Percentiles rank a stretch among this genome's conserved stretches.
phyloP scores from a whole-genome alignment of 2,329 filamentous ascomycete species.

The Cryphonectria parasitica region DNA sequence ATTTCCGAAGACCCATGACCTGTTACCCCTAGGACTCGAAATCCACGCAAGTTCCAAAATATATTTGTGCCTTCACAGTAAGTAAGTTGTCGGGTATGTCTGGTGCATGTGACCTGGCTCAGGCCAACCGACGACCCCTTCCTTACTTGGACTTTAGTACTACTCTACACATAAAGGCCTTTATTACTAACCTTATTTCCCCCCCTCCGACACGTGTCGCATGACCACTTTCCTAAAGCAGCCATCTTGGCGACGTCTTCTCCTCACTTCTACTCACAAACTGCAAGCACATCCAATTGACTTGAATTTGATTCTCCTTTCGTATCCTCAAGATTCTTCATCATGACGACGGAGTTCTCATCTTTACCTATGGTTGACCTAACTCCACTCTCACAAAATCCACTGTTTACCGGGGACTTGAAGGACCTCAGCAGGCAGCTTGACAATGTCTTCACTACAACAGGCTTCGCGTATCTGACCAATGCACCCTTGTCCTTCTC shows the following conservation, averaged over 20 bases:
- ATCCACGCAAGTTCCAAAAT: neutral
- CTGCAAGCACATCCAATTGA: neutral
- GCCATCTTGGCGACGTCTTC: neutral
- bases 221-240: neutral
- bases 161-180: neutral
- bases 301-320: neutral
- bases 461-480: constrained; percentile 50
- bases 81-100: neutral
- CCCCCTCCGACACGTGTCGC: neutral
- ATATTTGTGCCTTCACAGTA: neutral
- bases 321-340: neutral
- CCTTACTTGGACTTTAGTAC: neutral
- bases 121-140: neutral
- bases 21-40: too few species aligned
- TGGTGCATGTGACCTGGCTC: constrained; percentile 1
- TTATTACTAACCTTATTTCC: neutral
- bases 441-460: constrained; percentile 47
- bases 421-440: constrained; percentile 34
- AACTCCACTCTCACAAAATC: neutral
- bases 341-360: neutral
- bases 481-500: constrained; percentile 46
- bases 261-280: neutral
- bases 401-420: neutral
- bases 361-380: constrained; percentile 4
- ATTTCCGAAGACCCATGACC: too few species aligned